Conservation (phyloP, 352 stramenopile genomes). For the Globisporangium alternatum region DNA sequence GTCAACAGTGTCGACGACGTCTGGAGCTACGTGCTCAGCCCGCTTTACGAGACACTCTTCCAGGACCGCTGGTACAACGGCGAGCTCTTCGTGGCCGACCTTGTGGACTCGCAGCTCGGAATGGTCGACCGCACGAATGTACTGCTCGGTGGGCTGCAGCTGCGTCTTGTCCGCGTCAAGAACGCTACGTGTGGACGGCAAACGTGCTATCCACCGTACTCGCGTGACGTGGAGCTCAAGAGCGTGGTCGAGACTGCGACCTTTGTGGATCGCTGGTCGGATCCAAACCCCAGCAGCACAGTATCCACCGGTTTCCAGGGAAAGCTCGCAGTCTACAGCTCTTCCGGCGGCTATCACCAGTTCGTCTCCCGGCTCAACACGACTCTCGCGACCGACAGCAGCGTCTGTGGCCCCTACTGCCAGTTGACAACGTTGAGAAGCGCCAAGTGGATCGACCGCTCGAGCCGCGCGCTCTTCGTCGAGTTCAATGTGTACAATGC, state of each 20-base stretch:
- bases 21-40: slow-evolving; percentile 48
- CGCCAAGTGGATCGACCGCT: slow-evolving; percentile 50
- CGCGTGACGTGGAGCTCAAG: slow-evolving; percentile 21
- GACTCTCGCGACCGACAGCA: slow-evolving; percentile 1
- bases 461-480: slow-evolving; percentile 43
- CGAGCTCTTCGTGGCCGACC: slow-evolving; percentile 37
- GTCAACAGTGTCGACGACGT: slow-evolving; percentile 43
- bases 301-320: slow-evolving; percentile 16
- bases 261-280: slow-evolving; percentile 34
- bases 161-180: slow-evolving; percentile 46
- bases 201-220: slow-evolving; percentile 43
- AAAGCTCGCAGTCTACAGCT: slow-evolving; percentile 33
- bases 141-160: slow-evolving; percentile 59
- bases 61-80: slow-evolving; percentile 58
- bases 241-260: slow-evolving; percentile 8
- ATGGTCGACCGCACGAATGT: slow-evolving; percentile 42
- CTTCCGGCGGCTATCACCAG: slow-evolving; percentile 19
- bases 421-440: slow-evolving; percentile 32
- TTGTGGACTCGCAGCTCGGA: slow-evolving; percentile 44
- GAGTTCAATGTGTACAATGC: slow-evolving; percentile 72
- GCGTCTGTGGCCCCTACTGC: slow-evolving; percentile 32
- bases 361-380: slow-evolving; percentile 22
- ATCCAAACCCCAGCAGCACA: slow-evolving; percentile 6
- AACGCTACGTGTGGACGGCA: slow-evolving; percentile 18
- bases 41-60: slow-evolving; percentile 43